Evolutionary conservation across 805 yeast genomes (phyloP), one percentile per base, ranked within the genome.

Genomic region (Teunomyces cretensis): DNA sequence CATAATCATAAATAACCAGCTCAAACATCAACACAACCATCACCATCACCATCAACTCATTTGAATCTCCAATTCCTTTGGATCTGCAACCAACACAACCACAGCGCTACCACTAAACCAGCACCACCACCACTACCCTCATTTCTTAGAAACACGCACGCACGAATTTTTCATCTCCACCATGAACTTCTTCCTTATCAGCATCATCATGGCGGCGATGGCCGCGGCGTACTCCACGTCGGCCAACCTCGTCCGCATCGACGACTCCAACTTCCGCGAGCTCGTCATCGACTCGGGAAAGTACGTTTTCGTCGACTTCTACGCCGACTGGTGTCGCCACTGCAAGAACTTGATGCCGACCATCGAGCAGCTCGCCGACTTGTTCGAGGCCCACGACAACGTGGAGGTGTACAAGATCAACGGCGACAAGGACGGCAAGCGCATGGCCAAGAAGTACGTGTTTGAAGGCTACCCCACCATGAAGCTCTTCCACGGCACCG

Each of bases 261-360:
- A 70, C 47, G 81, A 77, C 49, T 60, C 65, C 30, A 78, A 70
- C 49, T 83, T 83, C 57, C 78, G 80, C 42, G 77, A 74, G 13
- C 62, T 79, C 33, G 85, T 81, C 13, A 65, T 76, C 43, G 76
- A 80, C 38, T 76, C 85, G 5, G 82, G 78, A 28, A 72, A 69
- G 47, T 70, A 59, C 49, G 62, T 70, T 4, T 58, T 78, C 61
- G 69, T 75, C 52, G 66, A 74, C 58, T 76, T 77, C 52, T 83
- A 76, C 54, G 87, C 90, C 8, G 81, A 79, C 43, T 84, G 90
- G 90, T 84, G 90, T 61, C 67, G 81, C 30, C 88, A 84, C 60
- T 84, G 90, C 58, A 78, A 78, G 58, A 70, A 67, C 30, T 58
- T 84, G 55, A 72, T 69, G 59, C 88, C 88, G 5, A 53, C 53